Evolutionary conservation across 2,329 filamentous ascomycete genomes (phyloP).

Genomic region (Colletotrichum sp.): DNA sequence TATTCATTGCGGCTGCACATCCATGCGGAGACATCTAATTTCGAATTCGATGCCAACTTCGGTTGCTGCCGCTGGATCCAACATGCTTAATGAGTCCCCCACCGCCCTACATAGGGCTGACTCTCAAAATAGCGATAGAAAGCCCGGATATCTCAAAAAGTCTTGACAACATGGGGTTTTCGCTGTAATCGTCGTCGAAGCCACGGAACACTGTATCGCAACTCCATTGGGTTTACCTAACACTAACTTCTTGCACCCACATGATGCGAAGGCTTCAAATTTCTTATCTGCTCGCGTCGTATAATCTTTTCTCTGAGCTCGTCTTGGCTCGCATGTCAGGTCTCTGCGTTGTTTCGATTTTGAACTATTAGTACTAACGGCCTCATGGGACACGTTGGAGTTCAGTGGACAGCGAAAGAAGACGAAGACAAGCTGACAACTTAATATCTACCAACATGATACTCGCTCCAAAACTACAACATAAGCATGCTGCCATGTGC

Average conservation of each 20-base stretch:
- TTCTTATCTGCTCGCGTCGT: accelerated
- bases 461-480: neutral
- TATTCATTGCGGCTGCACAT: neutral
- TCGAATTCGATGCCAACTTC: neutral
- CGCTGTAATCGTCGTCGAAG: neutral
- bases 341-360: neutral
- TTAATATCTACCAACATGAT: accelerated
- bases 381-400: neutral
- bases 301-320: neutral
- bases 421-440: neutral
- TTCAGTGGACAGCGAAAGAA: neutral
- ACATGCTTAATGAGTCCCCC: neutral
- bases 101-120: neutral
- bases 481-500: accelerated
- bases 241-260: neutral
- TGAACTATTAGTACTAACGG: neutral
- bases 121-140: neutral
- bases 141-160: neutral
- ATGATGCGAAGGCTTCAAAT: neutral
- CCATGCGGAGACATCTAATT: neutral
- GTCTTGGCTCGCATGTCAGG: neutral
- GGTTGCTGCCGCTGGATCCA: neutral
- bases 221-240: neutral
- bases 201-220: accelerated
- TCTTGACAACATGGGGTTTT: neutral